Evolutionary conservation across 192 early-diverging fungal species (phyloP).

Genomic region (Coemansia sp.): DNA sequence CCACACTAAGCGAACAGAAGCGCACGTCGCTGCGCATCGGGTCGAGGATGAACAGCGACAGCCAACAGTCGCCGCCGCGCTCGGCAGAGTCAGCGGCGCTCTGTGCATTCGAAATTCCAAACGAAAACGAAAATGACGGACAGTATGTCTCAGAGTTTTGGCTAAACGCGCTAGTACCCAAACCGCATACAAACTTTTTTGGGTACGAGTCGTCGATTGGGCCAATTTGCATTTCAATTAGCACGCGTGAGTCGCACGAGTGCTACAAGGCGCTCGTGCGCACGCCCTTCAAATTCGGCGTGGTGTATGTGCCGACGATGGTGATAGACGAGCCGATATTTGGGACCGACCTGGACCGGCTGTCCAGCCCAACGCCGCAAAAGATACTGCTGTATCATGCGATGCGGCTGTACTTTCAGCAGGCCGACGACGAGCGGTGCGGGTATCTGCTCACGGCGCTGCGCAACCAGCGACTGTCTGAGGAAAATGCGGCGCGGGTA

Average conservation of each 20-base stretch:
- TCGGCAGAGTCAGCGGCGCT: conserved; percentile 23
- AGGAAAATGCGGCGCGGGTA: conserved; percentile 14
- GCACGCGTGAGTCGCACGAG: conserved; percentile 52
- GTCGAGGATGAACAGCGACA: conserved; percentile 17
- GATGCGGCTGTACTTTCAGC: conserved; percentile 52
- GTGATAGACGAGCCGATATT: conserved; percentile 46
- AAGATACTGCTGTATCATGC: conserved; percentile 54
- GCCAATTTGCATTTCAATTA: conserved; percentile 53
- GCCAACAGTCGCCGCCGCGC: conserved; percentile 13
- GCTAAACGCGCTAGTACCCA: conserved; percentile 55
- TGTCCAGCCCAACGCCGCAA: conserved; percentile 46
- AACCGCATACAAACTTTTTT: conserved; percentile 55
- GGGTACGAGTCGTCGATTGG: conserved; percentile 52
- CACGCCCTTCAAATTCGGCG: conserved; percentile 50
- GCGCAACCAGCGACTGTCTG: conserved; percentile 38
- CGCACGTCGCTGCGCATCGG: conserved; percentile 37
- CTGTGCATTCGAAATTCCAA: conserved; percentile 37
- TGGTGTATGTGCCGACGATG: conserved; percentile 50
- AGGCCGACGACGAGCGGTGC: conserved; percentile 50
- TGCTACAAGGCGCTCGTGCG: conserved; percentile 54
- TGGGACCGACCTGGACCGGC: conserved; percentile 51
- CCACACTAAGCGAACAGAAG: conserved; percentile 43
- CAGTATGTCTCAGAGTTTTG: conserved; percentile 53
- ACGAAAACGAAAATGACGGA: conserved; percentile 55
- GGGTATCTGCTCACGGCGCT: conserved; percentile 40